These are phyloP conservation scores for Halteria grandinella DNA, from an alignment of 73 alveolate species.

Conservation along the genomic window DNA sequence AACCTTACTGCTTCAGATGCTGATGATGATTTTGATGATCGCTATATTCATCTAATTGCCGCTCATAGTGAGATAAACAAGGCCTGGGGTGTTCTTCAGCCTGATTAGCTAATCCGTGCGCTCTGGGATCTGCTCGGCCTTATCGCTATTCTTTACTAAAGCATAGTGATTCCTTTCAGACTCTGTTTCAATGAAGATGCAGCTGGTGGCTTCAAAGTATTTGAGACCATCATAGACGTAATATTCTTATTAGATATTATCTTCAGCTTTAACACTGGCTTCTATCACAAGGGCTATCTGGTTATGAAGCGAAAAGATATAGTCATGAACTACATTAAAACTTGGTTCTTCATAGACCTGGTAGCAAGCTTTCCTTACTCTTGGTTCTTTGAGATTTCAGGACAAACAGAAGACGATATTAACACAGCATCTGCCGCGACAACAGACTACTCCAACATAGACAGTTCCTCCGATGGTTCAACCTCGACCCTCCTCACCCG, in stretches of 20 bases:
- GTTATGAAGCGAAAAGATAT: slow-evolving; percentile 67
- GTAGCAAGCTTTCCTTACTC: slow-evolving; percentile 58
- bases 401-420: not conserved
- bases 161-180: slow-evolving; percentile 65
- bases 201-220: slow-evolving; percentile 12
- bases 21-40: slow-evolving; percentile 39
- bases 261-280: slow-evolving; percentile 72
- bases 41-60: slow-evolving; percentile 41
- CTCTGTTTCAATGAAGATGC: slow-evolving; percentile 66
- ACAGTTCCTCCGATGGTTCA: too few species aligned
- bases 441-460: too few species aligned
- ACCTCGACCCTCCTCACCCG: not conserved
- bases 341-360: slow-evolving; percentile 61
- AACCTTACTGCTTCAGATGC: slow-evolving; percentile 30
- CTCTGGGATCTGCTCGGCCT: slow-evolving; percentile 68
- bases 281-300: slow-evolving; percentile 59
- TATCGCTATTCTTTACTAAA: slow-evolving; percentile 48
- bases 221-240: slow-evolving; percentile 56
- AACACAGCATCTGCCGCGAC: not conserved
- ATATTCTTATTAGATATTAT: slow-evolving; percentile 53
- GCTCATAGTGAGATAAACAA: slow-evolving; percentile 39
- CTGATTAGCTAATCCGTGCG: slow-evolving; percentile 57
- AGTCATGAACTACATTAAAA: slow-evolving; percentile 27
- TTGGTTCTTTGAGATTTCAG: slow-evolving; percentile 6
- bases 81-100: slow-evolving; percentile 59